A percentile compares a stretch with the other conserved stretches of the same genome.
Conservation (phyloP, 495 filamentous ascomycete genomes). For the Aspergillus bertholletiae region DNA sequence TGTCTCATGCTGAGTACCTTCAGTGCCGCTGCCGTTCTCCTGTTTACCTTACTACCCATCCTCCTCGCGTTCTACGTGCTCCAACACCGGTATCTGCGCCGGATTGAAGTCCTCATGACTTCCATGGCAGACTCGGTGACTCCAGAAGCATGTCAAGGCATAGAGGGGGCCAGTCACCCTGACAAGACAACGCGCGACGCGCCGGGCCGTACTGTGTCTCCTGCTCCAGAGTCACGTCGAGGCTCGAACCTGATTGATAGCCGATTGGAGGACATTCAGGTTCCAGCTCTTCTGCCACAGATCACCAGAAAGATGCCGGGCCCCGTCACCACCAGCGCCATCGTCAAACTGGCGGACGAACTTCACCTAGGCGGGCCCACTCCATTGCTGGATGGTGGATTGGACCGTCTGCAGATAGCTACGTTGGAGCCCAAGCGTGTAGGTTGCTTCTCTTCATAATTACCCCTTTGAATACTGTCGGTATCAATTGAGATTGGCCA, state of each 20-base stretch:
- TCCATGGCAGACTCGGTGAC: not conserved
- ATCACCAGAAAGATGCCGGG: not conserved
- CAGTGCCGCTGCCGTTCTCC: not conserved
- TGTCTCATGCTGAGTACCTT: not conserved
- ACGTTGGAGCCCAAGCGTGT: constrained; percentile 6
- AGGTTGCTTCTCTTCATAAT: not conserved
- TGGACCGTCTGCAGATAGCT: constrained; percentile 3
- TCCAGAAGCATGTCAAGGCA: not conserved
- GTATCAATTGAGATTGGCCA: not conserved
- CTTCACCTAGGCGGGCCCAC: not conserved
- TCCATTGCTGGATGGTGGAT: constrained; percentile 3
- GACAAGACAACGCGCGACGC: not conserved
- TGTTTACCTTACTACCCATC: not conserved
- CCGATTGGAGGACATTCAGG: constrained; percentile 10
- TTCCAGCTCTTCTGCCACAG: constrained; percentile 3
- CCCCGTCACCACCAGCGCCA: not conserved
- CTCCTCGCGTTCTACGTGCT: not conserved
- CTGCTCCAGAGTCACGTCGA: not conserved
- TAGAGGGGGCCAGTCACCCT: not conserved
- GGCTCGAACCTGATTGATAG: constrained; percentile 8
- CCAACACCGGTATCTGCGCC: not conserved
- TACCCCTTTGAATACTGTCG: not conserved
- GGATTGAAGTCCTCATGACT: not conserved
- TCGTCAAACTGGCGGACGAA: not conserved
- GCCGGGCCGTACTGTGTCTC: not conserved